Evolutionary conservation across 495 filamentous ascomycete species (phyloP).

Genomic region (Tuber borchii): DNA sequence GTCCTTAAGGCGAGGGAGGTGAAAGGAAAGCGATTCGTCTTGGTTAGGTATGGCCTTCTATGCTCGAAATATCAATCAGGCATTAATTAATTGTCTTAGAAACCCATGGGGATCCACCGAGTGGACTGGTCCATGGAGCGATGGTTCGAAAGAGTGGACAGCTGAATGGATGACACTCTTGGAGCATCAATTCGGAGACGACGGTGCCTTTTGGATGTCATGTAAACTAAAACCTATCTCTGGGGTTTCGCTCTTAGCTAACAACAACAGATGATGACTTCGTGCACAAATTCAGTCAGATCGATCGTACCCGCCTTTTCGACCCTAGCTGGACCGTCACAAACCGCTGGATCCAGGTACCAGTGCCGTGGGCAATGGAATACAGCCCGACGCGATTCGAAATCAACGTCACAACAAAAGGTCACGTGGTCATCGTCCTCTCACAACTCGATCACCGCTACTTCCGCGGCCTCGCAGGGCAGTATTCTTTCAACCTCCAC

Average conservation of each 20-base stretch:
- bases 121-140: slow-evolving; percentile 75
- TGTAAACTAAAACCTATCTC: slow-evolving; percentile 34
- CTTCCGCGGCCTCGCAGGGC: slow-evolving; percentile 73
- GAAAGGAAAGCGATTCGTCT: slow-evolving; percentile 64
- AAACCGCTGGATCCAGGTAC: slow-evolving; percentile 76
- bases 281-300: slow-evolving; percentile 70
- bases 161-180: slow-evolving; percentile 76
- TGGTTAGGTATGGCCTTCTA: slow-evolving; percentile 50
- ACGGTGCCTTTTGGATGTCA: slow-evolving; percentile 64
- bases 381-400: slow-evolving; percentile 79
- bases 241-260: slow-evolving; percentile 1
- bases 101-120: slow-evolving; percentile 87
- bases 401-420: slow-evolving; percentile 58
- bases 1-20: slow-evolving; percentile 76
- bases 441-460: slow-evolving; percentile 81
- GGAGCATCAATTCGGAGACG: slow-evolving; percentile 78
- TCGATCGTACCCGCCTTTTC: slow-evolving; percentile 85
- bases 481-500: slow-evolving; percentile 68
- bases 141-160: slow-evolving; percentile 82
- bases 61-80: slow-evolving; percentile 23
- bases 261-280: slow-evolving; percentile 62
- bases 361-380: slow-evolving; percentile 77
- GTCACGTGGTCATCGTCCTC: slow-evolving; percentile 71
- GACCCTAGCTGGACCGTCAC: slow-evolving; percentile 74
- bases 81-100: slow-evolving; percentile 35